These are phyloP conservation scores for Drechslerella coelobrocha DNA, from an alignment of 2,329 filamentous ascomycete species.

Conservation along the genomic window DNA sequence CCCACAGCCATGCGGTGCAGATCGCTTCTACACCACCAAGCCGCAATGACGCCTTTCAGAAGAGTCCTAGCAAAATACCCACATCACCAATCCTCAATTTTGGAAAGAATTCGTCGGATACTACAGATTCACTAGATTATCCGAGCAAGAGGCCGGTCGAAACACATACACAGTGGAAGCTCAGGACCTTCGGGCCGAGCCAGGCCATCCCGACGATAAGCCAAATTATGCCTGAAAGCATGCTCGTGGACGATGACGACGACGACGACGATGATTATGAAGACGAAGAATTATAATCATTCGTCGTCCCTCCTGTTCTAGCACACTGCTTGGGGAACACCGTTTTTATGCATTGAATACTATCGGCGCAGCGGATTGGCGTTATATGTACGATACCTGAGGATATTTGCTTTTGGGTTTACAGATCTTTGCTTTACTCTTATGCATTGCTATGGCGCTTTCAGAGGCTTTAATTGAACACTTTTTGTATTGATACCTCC, in stretches of 20 bases:
- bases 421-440: too few species aligned
- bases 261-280: constrained; percentile 36
- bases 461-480: too few species aligned
- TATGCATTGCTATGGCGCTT: too few species aligned
- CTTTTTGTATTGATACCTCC: too few species aligned
- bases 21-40: constrained; percentile 15
- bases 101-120: constrained; percentile 11
- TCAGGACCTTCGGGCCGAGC: constrained; percentile 41
- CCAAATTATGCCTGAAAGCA: constrained; percentile 26
- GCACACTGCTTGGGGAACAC: too few species aligned
- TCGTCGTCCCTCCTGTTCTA: neutral
- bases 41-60: constrained; percentile 17
- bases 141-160: constrained; percentile 11
- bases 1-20: constrained; percentile 7
- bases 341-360: too few species aligned
- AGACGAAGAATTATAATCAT: constrained; percentile 6
- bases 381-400: too few species aligned
- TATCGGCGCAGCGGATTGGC: too few species aligned
- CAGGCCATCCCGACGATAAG: constrained; percentile 41
- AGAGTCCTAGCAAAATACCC: constrained; percentile 24
- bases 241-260: constrained; percentile 10
- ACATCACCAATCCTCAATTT: constrained; percentile 28
- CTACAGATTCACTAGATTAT: constrained; percentile 7
- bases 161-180: constrained; percentile 39
- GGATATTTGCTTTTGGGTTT: too few species aligned